phyloP scores from a whole-genome alignment of 441 rosid species.

The Corymbia citriodora region DNA sequence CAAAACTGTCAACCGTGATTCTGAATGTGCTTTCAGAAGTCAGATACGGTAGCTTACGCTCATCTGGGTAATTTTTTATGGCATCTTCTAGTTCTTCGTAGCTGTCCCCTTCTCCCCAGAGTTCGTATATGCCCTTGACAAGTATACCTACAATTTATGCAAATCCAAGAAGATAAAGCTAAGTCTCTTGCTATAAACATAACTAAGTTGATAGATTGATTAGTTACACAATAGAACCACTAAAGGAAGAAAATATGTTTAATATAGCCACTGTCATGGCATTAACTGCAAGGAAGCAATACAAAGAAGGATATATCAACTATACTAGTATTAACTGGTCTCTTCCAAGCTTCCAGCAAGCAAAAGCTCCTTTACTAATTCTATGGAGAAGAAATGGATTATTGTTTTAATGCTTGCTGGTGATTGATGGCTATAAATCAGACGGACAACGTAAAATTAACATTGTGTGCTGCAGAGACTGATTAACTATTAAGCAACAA shows the following conservation, averaged over 20 bases:
- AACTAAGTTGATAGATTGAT: background rate
- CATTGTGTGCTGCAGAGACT: background rate
- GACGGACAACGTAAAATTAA: background rate
- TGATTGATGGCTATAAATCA: background rate
- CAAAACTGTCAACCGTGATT: constrained; percentile 82
- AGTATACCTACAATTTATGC: constrained; percentile 46
- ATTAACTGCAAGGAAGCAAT: background rate
- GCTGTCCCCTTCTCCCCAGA: constrained; percentile 89
- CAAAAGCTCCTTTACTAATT: background rate
- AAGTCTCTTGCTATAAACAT: background rate
- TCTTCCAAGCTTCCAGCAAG: background rate
- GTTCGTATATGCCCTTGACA: constrained; percentile 91
- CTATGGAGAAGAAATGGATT: background rate
- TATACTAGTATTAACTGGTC: background rate
- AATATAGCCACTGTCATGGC: background rate
- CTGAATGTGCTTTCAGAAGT: constrained; percentile 53
- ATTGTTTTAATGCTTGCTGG: background rate
- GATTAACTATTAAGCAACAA: background rate
- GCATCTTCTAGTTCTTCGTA: constrained; percentile 67
- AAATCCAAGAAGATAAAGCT: background rate
- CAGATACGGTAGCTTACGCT: constrained; percentile 65
- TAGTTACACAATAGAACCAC: background rate
- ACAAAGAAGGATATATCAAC: background rate
- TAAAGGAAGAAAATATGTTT: background rate
- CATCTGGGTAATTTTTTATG: constrained; percentile 61